Conservation (phyloP, 306 rosid genomes). For the Castanea mollissima region DNA sequence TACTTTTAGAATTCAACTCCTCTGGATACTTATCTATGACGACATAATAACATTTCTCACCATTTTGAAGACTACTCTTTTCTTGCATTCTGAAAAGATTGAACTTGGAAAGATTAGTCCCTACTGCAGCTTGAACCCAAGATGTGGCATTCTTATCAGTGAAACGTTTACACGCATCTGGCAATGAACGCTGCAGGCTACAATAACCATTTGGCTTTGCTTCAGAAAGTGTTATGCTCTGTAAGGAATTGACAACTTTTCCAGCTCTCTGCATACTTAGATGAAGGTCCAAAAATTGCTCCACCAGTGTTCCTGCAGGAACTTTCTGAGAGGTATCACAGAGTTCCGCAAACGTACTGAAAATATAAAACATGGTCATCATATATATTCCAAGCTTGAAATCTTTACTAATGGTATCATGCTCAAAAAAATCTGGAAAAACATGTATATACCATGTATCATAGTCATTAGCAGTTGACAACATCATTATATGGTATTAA, state of each 20-base stretch:
- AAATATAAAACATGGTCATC: conserved; percentile 5
- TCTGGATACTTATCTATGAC: conserved; percentile 30
- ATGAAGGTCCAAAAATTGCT: conserved; percentile 62
- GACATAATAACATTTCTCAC: conserved; percentile 37
- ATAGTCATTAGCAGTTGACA: too few species aligned
- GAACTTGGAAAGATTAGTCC: conserved; percentile 60
- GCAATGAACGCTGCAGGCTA: conserved; percentile 4
- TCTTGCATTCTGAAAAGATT: conserved; percentile 38
- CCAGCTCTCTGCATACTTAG: conserved; percentile 40
- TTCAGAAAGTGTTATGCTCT: conserved; percentile 23
- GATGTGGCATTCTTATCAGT: conserved; percentile 40
- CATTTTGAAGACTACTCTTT: conserved; percentile 25
- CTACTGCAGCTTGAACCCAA: conserved; percentile 74
- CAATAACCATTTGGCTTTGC: conserved; percentile 19
- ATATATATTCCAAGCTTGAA: not conserved
- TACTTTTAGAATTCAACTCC: conserved; percentile 24
- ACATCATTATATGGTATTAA: too few species aligned
- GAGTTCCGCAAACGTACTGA: conserved; percentile 57
- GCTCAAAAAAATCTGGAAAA: too few species aligned
- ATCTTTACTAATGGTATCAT: not conserved
- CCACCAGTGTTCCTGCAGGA: conserved; percentile 50
- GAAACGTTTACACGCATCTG: conserved; percentile 32
- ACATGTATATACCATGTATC: too few species aligned
- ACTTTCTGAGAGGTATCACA: conserved; percentile 40
- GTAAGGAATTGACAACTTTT: conserved; percentile 33